Evolutionary conservation across 208 protist genomes (phyloP).

Genomic region (Wallacemonas sp.): DNA sequence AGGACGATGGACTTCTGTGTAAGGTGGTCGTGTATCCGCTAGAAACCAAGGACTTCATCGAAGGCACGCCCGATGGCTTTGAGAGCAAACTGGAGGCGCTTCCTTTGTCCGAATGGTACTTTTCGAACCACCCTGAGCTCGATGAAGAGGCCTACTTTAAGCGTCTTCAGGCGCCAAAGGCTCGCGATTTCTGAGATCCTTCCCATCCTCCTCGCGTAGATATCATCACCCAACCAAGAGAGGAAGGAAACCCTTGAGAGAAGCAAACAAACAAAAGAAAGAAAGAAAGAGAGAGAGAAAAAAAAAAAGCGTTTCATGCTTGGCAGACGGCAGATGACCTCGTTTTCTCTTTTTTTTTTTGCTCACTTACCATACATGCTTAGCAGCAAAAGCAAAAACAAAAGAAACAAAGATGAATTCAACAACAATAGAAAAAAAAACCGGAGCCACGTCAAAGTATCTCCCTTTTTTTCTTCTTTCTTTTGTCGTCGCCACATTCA

Average conservation of each 20-base stretch:
- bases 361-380: neutral
- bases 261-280: neutral
- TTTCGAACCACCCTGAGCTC: slow-evolving; percentile 53
- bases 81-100: slow-evolving; percentile 82
- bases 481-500: neutral
- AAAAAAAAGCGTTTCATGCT: neutral
- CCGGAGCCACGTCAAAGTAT: neutral
- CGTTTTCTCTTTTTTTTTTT: neutral
- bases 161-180: slow-evolving; percentile 57
- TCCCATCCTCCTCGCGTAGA: neutral
- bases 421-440: slow-evolving; percentile 4
- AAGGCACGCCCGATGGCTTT: slow-evolving; percentile 51
- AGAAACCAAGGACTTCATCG: slow-evolving; percentile 68
- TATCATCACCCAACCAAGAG: neutral
- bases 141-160: slow-evolving; percentile 66
- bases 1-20: slow-evolving; percentile 77
- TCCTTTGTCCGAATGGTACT: slow-evolving; percentile 76
- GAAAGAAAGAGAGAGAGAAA: neutral
- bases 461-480: neutral
- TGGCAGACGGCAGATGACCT: neutral
- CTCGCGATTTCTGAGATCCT: slow-evolving; percentile 37
- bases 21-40: slow-evolving; percentile 59
- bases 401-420: neutral
- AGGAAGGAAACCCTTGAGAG: neutral
- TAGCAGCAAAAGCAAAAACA: neutral